A percentile compares a stretch with the other conserved stretches of the same genome.
These are phyloP conservation scores for Ceratobasidium sp. DNA, from an alignment of 1,284 basidiomycete species.

Conservation along the genomic window DNA sequence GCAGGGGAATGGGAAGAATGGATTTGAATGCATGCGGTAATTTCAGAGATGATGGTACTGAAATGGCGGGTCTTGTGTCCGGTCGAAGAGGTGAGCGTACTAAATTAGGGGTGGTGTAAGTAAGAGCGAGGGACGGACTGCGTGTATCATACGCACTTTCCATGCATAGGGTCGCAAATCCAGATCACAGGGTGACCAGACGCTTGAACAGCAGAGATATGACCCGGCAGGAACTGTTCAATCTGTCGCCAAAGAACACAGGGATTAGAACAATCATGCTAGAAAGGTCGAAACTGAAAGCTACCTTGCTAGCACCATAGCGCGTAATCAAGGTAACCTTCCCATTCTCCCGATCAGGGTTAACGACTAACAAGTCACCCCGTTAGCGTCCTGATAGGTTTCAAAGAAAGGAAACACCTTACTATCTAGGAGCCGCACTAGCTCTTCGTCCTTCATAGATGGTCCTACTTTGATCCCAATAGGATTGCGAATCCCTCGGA, in stretches of 20 bases:
- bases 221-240: conserved; percentile 78
- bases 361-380: conserved; percentile 72
- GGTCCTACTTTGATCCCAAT: conserved; percentile 98
- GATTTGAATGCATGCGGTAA: conserved; percentile 85
- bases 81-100: conserved; percentile 81
- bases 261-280: not conserved
- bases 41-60: conserved; percentile 89
- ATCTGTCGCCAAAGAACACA: conserved; percentile 64
- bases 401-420: conserved; percentile 51
- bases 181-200: conserved; percentile 91
- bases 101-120: conserved; percentile 55
- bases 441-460: conserved; percentile 82
- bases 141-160: conserved; percentile 72
- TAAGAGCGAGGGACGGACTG: conserved; percentile 9
- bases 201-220: conserved; percentile 86
- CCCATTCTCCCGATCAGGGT: conserved; percentile 86
- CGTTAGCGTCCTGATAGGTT: not conserved
- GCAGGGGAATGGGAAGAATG: conserved; percentile 69
- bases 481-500: conserved; percentile 94
- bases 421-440: conserved; percentile 86
- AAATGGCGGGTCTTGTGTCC: conserved; percentile 93
- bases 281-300: conserved; percentile 33
- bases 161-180: conserved; percentile 98
- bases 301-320: conserved; percentile 89
- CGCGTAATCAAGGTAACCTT: conserved; percentile 92